Percentiles rank a stretch among this genome's conserved stretches.
Conservation (phyloP, 2,329 filamentous ascomycete species). For the Stagonosporopsis rhizophila region DNA sequence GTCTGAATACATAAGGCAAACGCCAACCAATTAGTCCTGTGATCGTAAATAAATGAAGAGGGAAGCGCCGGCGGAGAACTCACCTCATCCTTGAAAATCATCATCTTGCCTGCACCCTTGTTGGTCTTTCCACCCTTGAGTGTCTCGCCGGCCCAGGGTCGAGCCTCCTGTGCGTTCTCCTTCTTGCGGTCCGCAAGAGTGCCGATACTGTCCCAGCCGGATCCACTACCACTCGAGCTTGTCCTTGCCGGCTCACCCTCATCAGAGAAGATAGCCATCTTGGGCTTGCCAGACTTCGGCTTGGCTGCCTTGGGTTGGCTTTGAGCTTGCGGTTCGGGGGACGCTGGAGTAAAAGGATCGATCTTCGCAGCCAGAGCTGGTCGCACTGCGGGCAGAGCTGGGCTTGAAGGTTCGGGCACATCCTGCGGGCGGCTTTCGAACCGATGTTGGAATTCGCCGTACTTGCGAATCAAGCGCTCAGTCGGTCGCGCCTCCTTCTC, state of each 20-base stretch:
- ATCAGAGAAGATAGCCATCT: conserved; percentile 92
- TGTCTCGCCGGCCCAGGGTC: conserved; percentile 91
- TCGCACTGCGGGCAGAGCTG: conserved; percentile 82
- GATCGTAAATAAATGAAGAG: conserved; percentile 53
- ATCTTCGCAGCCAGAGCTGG: conserved; percentile 85
- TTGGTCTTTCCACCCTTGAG: conserved; percentile 87
- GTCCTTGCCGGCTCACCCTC: conserved; percentile 64
- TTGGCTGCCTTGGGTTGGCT: conserved; percentile 46
- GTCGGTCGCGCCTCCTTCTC: conserved; percentile 85
- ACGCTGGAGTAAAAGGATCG: conserved; percentile 71
- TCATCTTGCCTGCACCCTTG: conserved; percentile 78
- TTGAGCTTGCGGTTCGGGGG: conserved; percentile 61
- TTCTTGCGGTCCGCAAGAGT: conserved; percentile 88
- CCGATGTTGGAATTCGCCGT: conserved; percentile 86
- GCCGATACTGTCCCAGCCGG: conserved; percentile 92
- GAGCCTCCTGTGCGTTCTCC: conserved; percentile 86
- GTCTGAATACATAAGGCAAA: conserved; percentile 61
- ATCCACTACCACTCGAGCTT: conserved; percentile 63
- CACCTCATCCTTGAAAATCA: conserved; percentile 96
- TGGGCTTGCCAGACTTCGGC: conserved; percentile 74
- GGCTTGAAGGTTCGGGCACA: conserved; percentile 75
- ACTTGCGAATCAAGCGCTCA: conserved; percentile 85
- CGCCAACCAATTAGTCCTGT: conserved; percentile 85
- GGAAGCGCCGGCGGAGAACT: conserved; percentile 55
- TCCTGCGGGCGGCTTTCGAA: conserved; percentile 71